These are phyloP conservation scores for Calonectria hawksworthii DNA, from an alignment of 2,329 filamentous ascomycete genomes.

Conservation along the genomic window DNA sequence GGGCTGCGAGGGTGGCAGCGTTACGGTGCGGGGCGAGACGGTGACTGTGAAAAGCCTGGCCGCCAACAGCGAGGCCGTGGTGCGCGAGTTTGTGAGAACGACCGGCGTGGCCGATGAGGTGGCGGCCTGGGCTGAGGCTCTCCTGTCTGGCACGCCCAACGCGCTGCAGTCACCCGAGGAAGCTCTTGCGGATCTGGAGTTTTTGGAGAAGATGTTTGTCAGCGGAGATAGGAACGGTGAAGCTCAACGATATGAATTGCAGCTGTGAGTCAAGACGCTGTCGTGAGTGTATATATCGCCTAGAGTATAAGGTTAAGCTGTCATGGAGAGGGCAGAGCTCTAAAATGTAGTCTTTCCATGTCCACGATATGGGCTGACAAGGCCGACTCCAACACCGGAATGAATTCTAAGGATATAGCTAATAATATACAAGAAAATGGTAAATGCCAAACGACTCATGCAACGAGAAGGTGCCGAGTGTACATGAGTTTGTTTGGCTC, in stretches of 20 bases:
- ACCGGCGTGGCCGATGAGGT: constrained; percentile 72
- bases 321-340: neutral
- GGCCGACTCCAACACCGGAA: neutral
- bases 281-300: neutral
- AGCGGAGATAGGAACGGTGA: constrained; percentile 61
- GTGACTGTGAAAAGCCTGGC: constrained; percentile 53
- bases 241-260: constrained; percentile 56
- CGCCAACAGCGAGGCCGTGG: constrained; percentile 49
- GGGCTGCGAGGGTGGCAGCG: constrained; percentile 69
- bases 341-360: neutral
- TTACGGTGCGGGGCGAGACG: constrained; percentile 62
- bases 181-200: constrained; percentile 72
- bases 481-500: neutral
- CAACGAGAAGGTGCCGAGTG: neutral
- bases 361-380: neutral
- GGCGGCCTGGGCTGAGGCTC: constrained; percentile 69
- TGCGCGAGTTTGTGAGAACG: constrained; percentile 63
- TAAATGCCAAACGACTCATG: neutral
- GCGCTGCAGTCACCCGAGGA: constrained; percentile 68
- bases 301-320: neutral
- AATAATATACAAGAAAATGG: constrained; percentile 1
- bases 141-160: constrained; percentile 63
- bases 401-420: neutral
- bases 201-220: constrained; percentile 66
- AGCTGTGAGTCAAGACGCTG: constrained; percentile 35